Evolutionary conservation across 73 alveolate species (phyloP).

Genomic region (Tetrahymena elliotti): DNA sequence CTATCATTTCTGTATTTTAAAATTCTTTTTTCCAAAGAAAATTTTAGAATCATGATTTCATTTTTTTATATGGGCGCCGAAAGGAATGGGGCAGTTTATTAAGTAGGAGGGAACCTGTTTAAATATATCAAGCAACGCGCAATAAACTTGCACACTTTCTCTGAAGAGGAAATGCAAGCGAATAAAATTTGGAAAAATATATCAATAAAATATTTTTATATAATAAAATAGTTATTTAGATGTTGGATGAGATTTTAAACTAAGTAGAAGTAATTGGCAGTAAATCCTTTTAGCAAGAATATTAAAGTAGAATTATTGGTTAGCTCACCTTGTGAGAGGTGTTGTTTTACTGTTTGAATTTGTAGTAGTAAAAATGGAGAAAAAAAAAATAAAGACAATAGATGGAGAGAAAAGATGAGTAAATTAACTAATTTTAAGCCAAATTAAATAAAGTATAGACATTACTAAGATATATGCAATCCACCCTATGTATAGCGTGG

Average conservation of each 20-base stretch:
- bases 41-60: neutral
- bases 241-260: neutral
- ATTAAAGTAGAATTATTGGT: neutral
- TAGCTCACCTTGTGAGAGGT: neutral
- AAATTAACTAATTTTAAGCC: neutral
- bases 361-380: neutral
- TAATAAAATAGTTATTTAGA: neutral
- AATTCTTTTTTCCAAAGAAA: neutral
- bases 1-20: neutral
- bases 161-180: neutral
- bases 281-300: neutral
- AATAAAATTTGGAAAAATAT: neutral
- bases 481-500: neutral
- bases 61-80: neutral
- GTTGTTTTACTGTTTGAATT: neutral
- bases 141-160: neutral
- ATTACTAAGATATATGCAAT: neutral
- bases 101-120: neutral
- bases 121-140: neutral
- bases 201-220: neutral
- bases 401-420: neutral
- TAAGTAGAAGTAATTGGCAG: neutral
- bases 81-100: neutral
- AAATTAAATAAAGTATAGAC: neutral
- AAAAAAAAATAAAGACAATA: neutral